phyloP scores from a whole-genome alignment of 2,329 filamentous ascomycete species.

The Colletotrichum caudatum region DNA sequence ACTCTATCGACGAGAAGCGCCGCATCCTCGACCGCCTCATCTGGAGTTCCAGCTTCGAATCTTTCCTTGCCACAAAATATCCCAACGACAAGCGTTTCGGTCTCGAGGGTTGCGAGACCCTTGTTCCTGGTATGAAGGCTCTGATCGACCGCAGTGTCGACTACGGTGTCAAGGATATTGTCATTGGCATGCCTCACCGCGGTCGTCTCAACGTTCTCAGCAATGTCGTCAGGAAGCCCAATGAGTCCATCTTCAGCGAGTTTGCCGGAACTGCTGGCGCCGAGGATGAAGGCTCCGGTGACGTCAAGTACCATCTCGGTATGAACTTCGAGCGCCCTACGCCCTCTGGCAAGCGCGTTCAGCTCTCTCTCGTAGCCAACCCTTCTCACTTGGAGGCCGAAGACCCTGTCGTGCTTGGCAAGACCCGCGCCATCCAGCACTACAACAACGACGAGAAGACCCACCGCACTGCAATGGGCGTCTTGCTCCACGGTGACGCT shows the following conservation, averaged over 20 bases:
- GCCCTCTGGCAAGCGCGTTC: slow-evolving; percentile 98
- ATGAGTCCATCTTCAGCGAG: slow-evolving; percentile 99
- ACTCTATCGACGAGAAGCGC: slow-evolving; percentile 98
- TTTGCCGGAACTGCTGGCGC: slow-evolving; percentile 90
- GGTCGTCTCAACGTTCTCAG: slow-evolving; percentile 97
- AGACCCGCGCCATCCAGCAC: slow-evolving; percentile 97
- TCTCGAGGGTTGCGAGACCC: slow-evolving; percentile 94
- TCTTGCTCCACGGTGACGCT: slow-evolving; percentile 96
- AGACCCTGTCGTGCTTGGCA: slow-evolving; percentile 96
- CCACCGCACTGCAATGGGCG: slow-evolving; percentile 91
- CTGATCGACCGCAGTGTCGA: slow-evolving; percentile 98
- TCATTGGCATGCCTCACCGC: slow-evolving; percentile 99
- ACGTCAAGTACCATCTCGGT: slow-evolving; percentile 99
- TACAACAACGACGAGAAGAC: slow-evolving; percentile 97
- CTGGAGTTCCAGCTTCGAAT: slow-evolving; percentile 98
- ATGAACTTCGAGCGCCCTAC: slow-evolving; percentile 99
- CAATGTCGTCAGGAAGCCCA: slow-evolving; percentile 98
- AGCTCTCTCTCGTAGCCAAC: slow-evolving; percentile 97
- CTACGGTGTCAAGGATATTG: slow-evolving; percentile 98
- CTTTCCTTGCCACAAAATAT: slow-evolving; percentile 96
- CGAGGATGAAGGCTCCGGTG: slow-evolving; percentile 95
- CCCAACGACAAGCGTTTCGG: slow-evolving; percentile 99
- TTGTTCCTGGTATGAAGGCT: slow-evolving; percentile 99
- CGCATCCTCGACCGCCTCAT: slow-evolving; percentile 97
- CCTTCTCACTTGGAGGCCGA: slow-evolving; percentile 98